Evolutionary conservation across 768 basidiomycete genomes (phyloP).

Genomic region (Stropharia rugosoannulata): DNA sequence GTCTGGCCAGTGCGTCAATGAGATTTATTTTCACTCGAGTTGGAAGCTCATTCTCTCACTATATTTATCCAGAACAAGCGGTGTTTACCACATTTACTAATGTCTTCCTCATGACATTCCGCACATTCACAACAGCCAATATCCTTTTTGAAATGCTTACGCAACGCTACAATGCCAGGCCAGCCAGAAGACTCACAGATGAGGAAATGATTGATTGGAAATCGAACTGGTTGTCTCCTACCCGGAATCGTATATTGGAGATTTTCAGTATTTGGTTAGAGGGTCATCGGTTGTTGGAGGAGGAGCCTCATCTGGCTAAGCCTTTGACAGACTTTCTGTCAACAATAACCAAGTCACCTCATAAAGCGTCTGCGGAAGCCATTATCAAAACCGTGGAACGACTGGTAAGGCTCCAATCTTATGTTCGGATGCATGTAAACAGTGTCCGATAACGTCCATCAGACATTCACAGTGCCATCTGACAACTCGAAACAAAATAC

Average conservation of each 20-base stretch:
- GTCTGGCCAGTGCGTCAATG: constrained; percentile 52
- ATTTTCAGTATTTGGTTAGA: constrained; percentile 63
- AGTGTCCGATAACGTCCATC: constrained; percentile 8
- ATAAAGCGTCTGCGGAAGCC: constrained; percentile 43
- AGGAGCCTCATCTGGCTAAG: constrained; percentile 61
- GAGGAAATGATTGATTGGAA: constrained; percentile 67
- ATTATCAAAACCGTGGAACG: constrained; percentile 54
- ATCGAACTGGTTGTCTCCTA: constrained; percentile 55
- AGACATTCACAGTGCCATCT: constrained; percentile 42
- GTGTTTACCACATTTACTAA: constrained; percentile 39
- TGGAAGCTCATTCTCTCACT: background rate
- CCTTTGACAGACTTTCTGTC: constrained; percentile 56
- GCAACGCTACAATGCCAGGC: constrained; percentile 57
- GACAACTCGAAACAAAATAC: constrained; percentile 21
- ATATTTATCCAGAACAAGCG: constrained; percentile 18
- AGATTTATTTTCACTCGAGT: constrained; percentile 3
- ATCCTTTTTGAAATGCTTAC: constrained; percentile 68
- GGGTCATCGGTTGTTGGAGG: constrained; percentile 57
- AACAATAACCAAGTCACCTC: constrained; percentile 38
- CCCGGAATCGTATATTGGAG: constrained; percentile 59
- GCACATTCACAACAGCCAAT: constrained; percentile 72
- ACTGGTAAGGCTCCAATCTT: constrained; percentile 39
- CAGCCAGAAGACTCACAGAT: constrained; percentile 46
- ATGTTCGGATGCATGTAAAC: background rate
- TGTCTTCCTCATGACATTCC: constrained; percentile 83